Evolutionary conservation across 306 rosid genomes (phyloP).

Genomic region (Medicago truncatula): DNA sequence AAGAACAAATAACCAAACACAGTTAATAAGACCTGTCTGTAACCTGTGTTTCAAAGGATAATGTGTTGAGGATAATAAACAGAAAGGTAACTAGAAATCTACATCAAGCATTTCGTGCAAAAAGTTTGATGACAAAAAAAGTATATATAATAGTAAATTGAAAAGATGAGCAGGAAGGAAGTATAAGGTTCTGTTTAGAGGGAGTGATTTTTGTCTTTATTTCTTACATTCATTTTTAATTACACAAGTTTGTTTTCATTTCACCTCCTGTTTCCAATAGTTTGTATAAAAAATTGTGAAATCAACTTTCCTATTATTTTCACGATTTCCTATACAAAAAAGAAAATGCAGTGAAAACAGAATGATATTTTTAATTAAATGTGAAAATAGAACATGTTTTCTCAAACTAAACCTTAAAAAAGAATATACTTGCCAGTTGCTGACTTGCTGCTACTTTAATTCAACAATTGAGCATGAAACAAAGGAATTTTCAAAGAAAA

Average conservation of each 20-base stretch:
- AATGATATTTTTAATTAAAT: background rate
- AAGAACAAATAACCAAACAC: background rate
- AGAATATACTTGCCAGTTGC: background rate
- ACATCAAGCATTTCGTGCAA: background rate
- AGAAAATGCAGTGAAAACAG: too few relatives aligned
- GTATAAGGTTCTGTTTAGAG: too few relatives aligned
- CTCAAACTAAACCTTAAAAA: constrained; percentile 6
- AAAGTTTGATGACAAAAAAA: background rate
- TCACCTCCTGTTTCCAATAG: too few relatives aligned
- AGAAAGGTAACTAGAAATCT: background rate
- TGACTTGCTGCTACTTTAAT: background rate
- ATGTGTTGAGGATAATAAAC: background rate
- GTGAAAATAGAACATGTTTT: background rate
- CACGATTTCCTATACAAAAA: too few relatives aligned
- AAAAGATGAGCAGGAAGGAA: too few relatives aligned
- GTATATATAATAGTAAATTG: too few relatives aligned
- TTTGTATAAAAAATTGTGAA: background rate
- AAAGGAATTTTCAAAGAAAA: constrained; percentile 13
- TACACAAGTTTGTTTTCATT: too few relatives aligned
- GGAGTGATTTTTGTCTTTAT: too few relatives aligned
- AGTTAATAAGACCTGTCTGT: background rate
- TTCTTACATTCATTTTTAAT: too few relatives aligned
- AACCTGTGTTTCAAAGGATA: background rate
- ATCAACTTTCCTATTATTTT: too few relatives aligned
- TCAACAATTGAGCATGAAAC: constrained; percentile 3